These are phyloP conservation scores for Aspergillus brunneoviolaceus DNA, from an alignment of 2,329 filamentous ascomycete genomes.

Conservation along the genomic window DNA sequence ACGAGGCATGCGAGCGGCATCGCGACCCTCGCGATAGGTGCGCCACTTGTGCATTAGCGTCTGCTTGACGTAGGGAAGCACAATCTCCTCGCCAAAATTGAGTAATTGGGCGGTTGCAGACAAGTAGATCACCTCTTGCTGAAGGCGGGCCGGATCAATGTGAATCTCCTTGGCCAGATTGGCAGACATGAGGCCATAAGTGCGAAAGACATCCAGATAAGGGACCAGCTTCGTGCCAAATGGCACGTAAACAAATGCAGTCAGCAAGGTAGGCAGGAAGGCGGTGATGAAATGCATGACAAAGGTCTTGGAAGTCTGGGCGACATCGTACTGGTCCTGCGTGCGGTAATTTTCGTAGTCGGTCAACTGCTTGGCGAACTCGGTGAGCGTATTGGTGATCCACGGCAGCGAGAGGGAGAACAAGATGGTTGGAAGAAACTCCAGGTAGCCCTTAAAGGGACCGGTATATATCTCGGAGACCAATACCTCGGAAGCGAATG, in stretches of 20 bases:
- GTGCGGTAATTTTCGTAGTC: conserved; percentile 92
- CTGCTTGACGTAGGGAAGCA: conserved; percentile 83
- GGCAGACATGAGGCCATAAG: conserved; percentile 46
- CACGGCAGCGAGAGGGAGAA: conserved; percentile 80
- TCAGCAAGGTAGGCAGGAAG: conserved; percentile 87
- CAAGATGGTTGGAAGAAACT: conserved; percentile 84
- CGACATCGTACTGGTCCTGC: conserved; percentile 75
- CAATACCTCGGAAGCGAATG: conserved; percentile 93
- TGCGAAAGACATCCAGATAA: conserved; percentile 77
- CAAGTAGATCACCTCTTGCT: conserved; percentile 92
- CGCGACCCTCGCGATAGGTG: conserved; percentile 26
- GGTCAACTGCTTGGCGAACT: conserved; percentile 73
- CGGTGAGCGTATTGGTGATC: conserved; percentile 71
- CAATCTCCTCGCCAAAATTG: conserved; percentile 77
- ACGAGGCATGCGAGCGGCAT: conserved; percentile 35
- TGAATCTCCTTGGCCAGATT: conserved; percentile 62
- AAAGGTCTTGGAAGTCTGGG: conserved; percentile 89
- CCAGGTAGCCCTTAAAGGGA: conserved; percentile 78
- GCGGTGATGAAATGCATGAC: conserved; percentile 96
- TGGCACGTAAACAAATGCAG: conserved; percentile 90
- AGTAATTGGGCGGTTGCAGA: conserved; percentile 92
- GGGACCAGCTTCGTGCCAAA: conserved; percentile 83
- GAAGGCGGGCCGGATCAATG: conserved; percentile 79
- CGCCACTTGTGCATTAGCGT: conserved; percentile 71
- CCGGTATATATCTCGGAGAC: conserved; percentile 92